Evolutionary conservation across 768 basidiomycete genomes (phyloP).

Genomic region (Epithele typhae): DNA sequence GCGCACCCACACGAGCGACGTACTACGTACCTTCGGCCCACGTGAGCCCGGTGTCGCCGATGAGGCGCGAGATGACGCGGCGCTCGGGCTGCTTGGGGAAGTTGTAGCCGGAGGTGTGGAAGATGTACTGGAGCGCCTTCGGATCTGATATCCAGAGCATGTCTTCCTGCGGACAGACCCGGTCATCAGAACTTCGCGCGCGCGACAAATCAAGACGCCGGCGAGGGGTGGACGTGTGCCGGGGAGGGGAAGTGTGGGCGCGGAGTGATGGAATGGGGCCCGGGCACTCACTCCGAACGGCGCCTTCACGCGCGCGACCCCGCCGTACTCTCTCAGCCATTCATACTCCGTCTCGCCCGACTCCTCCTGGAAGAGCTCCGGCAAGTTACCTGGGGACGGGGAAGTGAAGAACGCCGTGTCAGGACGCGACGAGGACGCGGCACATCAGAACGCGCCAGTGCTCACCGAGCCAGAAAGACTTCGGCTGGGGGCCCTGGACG

Average conservation of each 20-base stretch:
- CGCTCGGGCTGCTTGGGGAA: conserved; percentile 50
- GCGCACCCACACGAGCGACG: neutral
- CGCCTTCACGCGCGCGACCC: conserved; percentile 47
- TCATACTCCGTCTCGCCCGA: conserved; percentile 49
- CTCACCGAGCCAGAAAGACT: conserved; percentile 46
- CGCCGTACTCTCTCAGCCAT: conserved; percentile 46
- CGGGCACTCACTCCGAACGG: conserved; percentile 39
- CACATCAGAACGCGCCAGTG: no score
- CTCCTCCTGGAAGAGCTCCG: conserved; percentile 47
- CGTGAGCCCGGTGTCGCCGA: conserved; percentile 48
- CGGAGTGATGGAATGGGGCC: neutral
- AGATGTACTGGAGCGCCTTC: conserved; percentile 55
- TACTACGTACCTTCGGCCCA: conserved; percentile 45
- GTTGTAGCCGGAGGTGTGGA: conserved; percentile 52
- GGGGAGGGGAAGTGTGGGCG: no score
- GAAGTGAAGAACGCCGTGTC: no score
- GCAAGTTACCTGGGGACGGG: conserved; percentile 38
- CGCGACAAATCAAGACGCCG: neutral
- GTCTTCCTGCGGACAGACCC: conserved; percentile 37
- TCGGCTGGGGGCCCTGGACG: conserved; percentile 45
- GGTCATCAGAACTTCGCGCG: neutral
- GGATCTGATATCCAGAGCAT: conserved; percentile 51
- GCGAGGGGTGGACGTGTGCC: no score
- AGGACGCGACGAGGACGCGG: no score
- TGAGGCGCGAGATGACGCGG: conserved; percentile 43